Evolutionary conservation across 768 basidiomycete species (phyloP).

Genomic region (Boletus barrowsii): DNA sequence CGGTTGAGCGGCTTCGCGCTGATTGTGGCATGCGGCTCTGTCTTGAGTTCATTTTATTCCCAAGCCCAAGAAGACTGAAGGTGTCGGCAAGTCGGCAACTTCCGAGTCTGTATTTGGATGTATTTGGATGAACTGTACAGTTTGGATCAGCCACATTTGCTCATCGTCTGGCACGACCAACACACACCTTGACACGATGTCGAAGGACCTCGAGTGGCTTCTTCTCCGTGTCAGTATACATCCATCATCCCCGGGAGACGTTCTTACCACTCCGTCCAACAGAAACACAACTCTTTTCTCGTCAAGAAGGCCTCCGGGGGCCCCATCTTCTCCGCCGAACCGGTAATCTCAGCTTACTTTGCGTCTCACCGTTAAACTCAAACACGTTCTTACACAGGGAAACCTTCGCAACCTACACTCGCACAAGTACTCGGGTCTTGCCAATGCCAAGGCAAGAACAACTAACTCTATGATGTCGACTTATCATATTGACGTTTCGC

Average conservation of each 20-base stretch:
- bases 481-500: background rate
- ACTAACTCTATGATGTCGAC: background rate
- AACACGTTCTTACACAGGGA: conserved; percentile 46
- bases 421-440: conserved; percentile 88
- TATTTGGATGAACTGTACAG: conserved; percentile 34
- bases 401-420: conserved; percentile 88
- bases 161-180: conserved; percentile 16
- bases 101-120: conserved; percentile 13
- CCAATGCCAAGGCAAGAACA: conserved; percentile 68
- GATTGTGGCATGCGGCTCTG: too few relatives aligned
- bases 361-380: conserved; percentile 1
- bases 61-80: too few relatives aligned
- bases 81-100: too few relatives aligned
- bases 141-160: conserved; percentile 29
- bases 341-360: conserved; percentile 44
- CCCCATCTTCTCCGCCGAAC: conserved; percentile 81
- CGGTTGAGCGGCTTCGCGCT: too few relatives aligned
- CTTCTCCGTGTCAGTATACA: conserved; percentile 70
- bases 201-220: conserved; percentile 91
- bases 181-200: conserved; percentile 53
- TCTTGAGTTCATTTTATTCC: too few relatives aligned
- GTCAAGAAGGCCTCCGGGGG: conserved; percentile 75
- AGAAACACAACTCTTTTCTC: conserved; percentile 84
- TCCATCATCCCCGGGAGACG: background rate
- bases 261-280: conserved; percentile 7